Conservation (phyloP, 2,329 filamentous ascomycete species). For the Tolypocladium album region DNA sequence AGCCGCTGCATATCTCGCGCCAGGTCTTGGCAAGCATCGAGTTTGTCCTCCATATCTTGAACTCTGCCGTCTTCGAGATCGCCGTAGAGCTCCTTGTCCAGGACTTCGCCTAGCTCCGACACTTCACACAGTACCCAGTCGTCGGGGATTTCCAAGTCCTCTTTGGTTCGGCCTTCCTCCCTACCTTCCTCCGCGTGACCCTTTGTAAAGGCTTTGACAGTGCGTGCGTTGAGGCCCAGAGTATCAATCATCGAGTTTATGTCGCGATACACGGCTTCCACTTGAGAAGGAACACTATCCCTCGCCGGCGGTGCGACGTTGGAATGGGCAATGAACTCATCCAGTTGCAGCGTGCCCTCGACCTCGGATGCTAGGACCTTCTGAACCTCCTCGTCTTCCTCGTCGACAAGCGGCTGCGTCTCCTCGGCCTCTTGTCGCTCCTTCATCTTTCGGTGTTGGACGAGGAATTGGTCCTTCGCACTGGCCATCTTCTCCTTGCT, state of each 20-base stretch:
- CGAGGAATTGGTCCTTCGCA: slow-evolving; percentile 35
- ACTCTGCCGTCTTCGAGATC: slow-evolving; percentile 60
- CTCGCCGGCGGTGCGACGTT: slow-evolving; percentile 41
- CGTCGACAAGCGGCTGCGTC: slow-evolving; percentile 47
- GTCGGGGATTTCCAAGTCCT: slow-evolving; percentile 58
- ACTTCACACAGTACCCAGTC: slow-evolving; percentile 72
- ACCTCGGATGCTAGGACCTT: slow-evolving; percentile 49
- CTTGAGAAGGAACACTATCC: slow-evolving; percentile 50
- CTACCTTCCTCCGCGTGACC: slow-evolving; percentile 51
- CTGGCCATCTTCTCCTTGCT: slow-evolving; percentile 22
- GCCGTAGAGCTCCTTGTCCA: slow-evolving; percentile 52
- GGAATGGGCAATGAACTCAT: slow-evolving; percentile 56
- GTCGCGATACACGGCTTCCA: slow-evolving; percentile 62
- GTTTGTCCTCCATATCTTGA: slow-evolving; percentile 55
- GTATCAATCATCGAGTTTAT: slow-evolving; percentile 94
- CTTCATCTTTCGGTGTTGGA: slow-evolving; percentile 39
- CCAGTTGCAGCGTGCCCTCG: slow-evolving; percentile 49
- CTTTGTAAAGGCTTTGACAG: slow-evolving; percentile 54
- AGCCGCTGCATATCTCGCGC: slow-evolving; percentile 61
- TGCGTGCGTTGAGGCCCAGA: slow-evolving; percentile 68
- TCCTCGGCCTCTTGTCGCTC: slow-evolving; percentile 48
- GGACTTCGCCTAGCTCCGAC: slow-evolving; percentile 51
- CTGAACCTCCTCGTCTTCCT: slow-evolving; percentile 61
- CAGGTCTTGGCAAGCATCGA: slow-evolving; percentile 57
- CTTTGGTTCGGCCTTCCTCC: slow-evolving; percentile 43